Percentiles rank a stretch among this genome's conserved stretches.
phyloP scores from a whole-genome alignment of 805 yeast genomes.

The Metschnikowia colocasiae region DNA sequence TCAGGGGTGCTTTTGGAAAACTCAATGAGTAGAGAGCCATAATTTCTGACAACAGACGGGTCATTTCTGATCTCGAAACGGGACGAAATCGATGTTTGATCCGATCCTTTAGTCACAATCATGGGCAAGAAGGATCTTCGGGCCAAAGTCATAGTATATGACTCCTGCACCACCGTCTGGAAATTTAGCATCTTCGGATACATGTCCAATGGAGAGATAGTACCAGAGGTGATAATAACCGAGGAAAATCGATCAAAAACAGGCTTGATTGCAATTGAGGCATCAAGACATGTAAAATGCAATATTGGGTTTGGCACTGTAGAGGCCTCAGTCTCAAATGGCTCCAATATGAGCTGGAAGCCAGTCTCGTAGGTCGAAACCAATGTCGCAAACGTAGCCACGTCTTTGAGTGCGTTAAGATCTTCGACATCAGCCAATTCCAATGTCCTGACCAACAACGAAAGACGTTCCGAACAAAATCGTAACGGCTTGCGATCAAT shows the following conservation, averaged over 20 bases:
- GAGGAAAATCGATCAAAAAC: conserved; percentile 90
- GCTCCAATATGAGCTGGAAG: conserved; percentile 86
- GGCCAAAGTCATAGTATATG: conserved; percentile 93
- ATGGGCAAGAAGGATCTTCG: conserved; percentile 90
- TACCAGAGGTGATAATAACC: conserved; percentile 94
- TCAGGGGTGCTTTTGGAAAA: conserved; percentile 95
- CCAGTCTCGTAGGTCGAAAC: conserved; percentile 95
- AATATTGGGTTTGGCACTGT: conserved; percentile 96
- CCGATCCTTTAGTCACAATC: conserved; percentile 96
- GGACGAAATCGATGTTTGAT: conserved; percentile 95
- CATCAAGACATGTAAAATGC: conserved; percentile 92
- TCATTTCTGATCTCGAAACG: conserved; percentile 96
- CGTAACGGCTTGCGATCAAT: conserved; percentile 89
- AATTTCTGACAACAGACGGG: conserved; percentile 95
- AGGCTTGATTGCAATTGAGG: conserved; percentile 96
- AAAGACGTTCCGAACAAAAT: conserved; percentile 88
- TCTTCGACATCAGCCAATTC: conserved; percentile 89
- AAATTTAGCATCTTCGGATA: conserved; percentile 95
- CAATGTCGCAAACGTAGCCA: conserved; percentile 94
- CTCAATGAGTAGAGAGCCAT: conserved; percentile 88
- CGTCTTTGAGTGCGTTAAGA: conserved; percentile 87
- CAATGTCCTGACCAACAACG: conserved; percentile 82
- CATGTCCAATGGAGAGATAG: conserved; percentile 98
- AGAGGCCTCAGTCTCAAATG: conserved; percentile 88
- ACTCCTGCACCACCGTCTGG: conserved; percentile 89